These are phyloP conservation scores for Diaporthe sp. DNA, from an alignment of 2,329 filamentous ascomycete genomes.

Conservation along the genomic window DNA sequence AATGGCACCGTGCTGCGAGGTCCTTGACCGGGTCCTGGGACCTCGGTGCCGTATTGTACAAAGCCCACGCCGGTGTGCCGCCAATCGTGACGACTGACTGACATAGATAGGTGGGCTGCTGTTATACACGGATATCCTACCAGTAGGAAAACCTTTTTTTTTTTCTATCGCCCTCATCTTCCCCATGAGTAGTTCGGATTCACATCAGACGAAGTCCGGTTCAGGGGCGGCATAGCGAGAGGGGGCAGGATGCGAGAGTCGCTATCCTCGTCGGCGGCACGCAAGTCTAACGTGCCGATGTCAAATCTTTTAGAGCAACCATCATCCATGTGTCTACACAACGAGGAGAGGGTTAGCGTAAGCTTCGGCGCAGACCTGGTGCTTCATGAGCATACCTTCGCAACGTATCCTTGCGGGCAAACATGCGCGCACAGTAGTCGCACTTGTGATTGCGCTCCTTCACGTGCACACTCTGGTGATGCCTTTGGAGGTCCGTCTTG, in stretches of 20 bases:
- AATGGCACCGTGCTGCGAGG: not conserved
- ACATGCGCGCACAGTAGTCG: conserved; percentile 77
- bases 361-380: not conserved
- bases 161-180: not conserved
- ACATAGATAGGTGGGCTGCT: not conserved
- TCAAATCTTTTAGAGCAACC: conserved; percentile 79
- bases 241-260: conserved; percentile 47
- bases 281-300: conserved; percentile 65
- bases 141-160: not conserved
- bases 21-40: not conserved
- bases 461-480: conserved; percentile 78
- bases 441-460: conserved; percentile 80
- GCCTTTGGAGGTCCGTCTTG: conserved; percentile 81
- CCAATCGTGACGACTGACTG: not conserved
- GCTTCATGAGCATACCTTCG: conserved; percentile 69
- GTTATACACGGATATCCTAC: conserved; percentile 21
- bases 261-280: conserved; percentile 49
- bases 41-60: conserved; percentile 6
- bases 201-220: conserved; percentile 23
- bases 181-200: conserved; percentile 17
- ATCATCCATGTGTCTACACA: conserved; percentile 79
- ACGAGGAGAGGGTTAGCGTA: conserved; percentile 5
- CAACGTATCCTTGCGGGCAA: conserved; percentile 87
- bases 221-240: conserved; percentile 49
- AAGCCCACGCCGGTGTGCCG: not conserved